Percentiles rank a stretch among this genome's conserved stretches.
Conservation (phyloP, 495 filamentous ascomycete genomes). For the Xylaria intraflava region DNA sequence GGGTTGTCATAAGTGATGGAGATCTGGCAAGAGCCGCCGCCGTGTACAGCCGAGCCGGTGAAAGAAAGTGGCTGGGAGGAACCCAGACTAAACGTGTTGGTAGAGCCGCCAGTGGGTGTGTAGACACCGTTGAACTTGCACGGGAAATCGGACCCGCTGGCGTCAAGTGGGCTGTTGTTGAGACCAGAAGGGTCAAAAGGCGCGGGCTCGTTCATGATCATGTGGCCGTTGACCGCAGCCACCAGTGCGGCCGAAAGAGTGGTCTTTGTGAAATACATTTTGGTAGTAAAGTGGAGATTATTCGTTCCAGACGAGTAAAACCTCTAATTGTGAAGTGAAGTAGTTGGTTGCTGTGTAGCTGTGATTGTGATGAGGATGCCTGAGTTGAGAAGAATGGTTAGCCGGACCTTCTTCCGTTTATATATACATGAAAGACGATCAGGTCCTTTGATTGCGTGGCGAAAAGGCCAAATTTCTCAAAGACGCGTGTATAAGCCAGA, state of each 20-base stretch:
- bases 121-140: conserved; percentile 57
- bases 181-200: conserved; percentile 53
- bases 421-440: background rate
- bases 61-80: conserved; percentile 50
- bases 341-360: conserved; percentile 10
- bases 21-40: conserved; percentile 85
- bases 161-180: conserved; percentile 50
- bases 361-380: conserved; percentile 2
- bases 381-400: background rate
- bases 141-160: conserved; percentile 64
- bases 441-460: background rate
- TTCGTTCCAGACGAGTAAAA: conserved; percentile 32
- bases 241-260: conserved; percentile 37
- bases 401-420: background rate
- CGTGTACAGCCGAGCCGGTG: conserved; percentile 63
- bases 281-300: conserved; percentile 19
- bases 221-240: conserved; percentile 57
- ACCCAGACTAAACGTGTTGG: conserved; percentile 49
- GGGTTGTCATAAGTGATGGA: conserved; percentile 69
- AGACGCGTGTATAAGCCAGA: background rate
- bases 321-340: conserved; percentile 21
- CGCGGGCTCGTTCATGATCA: conserved; percentile 62
- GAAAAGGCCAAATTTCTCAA: background rate
- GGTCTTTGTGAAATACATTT: conserved; percentile 37
- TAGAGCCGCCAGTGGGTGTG: conserved; percentile 29